These are phyloP conservation scores for Aspergillus haitiensis DNA, from an alignment of 495 filamentous ascomycete genomes.

Conservation along the genomic window DNA sequence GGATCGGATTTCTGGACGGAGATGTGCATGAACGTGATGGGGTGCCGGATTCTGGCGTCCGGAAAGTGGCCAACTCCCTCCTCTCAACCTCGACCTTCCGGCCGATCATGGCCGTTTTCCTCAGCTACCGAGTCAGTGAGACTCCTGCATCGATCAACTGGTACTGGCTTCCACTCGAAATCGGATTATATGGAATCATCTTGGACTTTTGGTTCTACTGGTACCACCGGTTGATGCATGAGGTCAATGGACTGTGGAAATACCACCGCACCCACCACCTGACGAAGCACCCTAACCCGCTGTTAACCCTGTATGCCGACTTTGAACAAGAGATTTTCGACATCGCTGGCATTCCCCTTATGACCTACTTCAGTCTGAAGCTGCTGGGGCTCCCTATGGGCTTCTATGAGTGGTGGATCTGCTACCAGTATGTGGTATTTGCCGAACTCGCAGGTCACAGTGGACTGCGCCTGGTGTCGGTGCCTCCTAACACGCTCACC, in stretches of 20 bases:
- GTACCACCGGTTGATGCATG: constrained; percentile 47
- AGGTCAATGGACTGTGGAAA: constrained; percentile 40
- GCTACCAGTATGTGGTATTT: constrained; percentile 44
- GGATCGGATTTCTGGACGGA: constrained; percentile 30
- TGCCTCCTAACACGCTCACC: constrained; percentile 37
- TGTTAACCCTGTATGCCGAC: constrained; percentile 44
- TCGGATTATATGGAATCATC: constrained; percentile 43
- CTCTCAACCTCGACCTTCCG: constrained; percentile 26
- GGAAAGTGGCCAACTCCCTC: constrained; percentile 26
- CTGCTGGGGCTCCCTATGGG: constrained; percentile 41
- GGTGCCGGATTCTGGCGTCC: constrained; percentile 28
- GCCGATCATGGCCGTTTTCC: constrained; percentile 24
- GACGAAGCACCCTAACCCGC: constrained; percentile 47
- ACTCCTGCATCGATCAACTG: constrained; percentile 27
- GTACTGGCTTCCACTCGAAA: constrained; percentile 38
- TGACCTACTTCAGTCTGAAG: constrained; percentile 37
- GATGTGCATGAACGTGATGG: constrained; percentile 31
- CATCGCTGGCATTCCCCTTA: constrained; percentile 41
- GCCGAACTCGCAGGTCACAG: constrained; percentile 44
- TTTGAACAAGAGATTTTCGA: constrained; percentile 48
- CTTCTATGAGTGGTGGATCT: constrained; percentile 49
- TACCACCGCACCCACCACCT: constrained; percentile 48
- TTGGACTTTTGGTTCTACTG: constrained; percentile 51
- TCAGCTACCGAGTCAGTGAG: constrained; percentile 22
- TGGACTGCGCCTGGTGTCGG: constrained; percentile 37